These are phyloP conservation scores for Amanita rimosa DNA, from an alignment of 768 basidiomycete genomes.

Conservation along the genomic window DNA sequence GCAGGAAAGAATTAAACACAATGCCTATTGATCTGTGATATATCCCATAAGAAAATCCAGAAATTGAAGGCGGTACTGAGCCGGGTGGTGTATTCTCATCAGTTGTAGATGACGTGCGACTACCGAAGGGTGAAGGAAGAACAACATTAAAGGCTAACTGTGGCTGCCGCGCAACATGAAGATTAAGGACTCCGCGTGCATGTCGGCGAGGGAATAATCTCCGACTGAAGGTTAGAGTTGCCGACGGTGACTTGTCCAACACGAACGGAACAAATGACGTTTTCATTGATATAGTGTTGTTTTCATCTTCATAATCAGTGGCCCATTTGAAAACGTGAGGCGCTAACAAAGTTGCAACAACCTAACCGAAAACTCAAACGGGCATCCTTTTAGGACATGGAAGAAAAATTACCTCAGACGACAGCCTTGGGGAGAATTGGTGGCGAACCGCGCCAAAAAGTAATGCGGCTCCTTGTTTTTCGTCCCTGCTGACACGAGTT, in stretches of 20 bases:
- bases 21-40: slow-evolving; percentile 39
- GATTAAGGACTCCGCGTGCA: slow-evolving; percentile 32
- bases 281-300: slow-evolving; percentile 32
- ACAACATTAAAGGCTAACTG: slow-evolving; percentile 29
- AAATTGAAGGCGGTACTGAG: slow-evolving; percentile 28
- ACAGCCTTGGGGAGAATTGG: slow-evolving; percentile 59
- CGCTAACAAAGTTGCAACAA: slow-evolving; percentile 26
- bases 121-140: slow-evolving; percentile 30
- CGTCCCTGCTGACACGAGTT: slow-evolving; percentile 23
- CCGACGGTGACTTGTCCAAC: slow-evolving; percentile 21
- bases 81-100: slow-evolving; percentile 13
- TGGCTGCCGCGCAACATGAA: slow-evolving; percentile 24
- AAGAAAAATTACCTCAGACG: slow-evolving; percentile 27
- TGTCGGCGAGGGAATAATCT: slow-evolving; percentile 39
- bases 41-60: slow-evolving; percentile 36
- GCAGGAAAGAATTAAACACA: slow-evolving; percentile 32
- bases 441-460: slow-evolving; percentile 65
- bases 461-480: slow-evolving; percentile 21
- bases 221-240: slow-evolving; percentile 34
- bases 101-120: slow-evolving; percentile 8
- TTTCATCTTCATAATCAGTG: slow-evolving; percentile 36
- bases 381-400: slow-evolving; percentile 9
- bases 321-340: slow-evolving; percentile 31
- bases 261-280: slow-evolving; percentile 22
- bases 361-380: slow-evolving; percentile 17